A percentile compares a stretch with the other conserved stretches of the same genome.
Evolutionary conservation across 2,329 filamentous ascomycete species (phyloP).

Genomic region (Monosporascus sp.): DNA sequence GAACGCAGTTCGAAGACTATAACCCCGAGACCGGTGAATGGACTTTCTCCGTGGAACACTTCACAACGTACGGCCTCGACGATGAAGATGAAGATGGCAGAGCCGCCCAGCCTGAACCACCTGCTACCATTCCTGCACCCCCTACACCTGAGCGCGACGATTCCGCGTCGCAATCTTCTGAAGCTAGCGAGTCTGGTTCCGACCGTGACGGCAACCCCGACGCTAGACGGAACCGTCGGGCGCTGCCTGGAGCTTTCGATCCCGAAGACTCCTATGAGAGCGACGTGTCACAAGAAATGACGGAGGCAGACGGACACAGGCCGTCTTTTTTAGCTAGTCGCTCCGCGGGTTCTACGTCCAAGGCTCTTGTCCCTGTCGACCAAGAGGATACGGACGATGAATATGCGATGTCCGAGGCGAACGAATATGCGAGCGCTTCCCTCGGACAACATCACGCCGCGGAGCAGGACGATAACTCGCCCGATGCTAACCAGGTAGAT

Average conservation of each 20-base stretch:
- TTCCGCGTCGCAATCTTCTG: conserved; percentile 16
- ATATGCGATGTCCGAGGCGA: conserved; percentile 68
- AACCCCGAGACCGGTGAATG: conserved; percentile 75
- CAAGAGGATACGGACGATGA: conserved; percentile 67
- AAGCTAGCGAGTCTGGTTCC: conserved; percentile 33
- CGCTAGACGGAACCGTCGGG: conserved; percentile 41
- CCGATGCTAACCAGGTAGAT: conserved; percentile 41
- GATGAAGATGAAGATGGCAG: conserved; percentile 68
- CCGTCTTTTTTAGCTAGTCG: conserved; percentile 91
- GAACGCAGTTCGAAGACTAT: conserved; percentile 80
- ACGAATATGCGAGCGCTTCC: conserved; percentile 75
- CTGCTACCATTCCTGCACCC: conserved; percentile 17
- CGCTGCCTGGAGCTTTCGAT: conserved; percentile 78
- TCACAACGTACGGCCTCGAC: conserved; percentile 88
- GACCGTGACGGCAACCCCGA: conserved; percentile 52
- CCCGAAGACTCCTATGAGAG: conserved; percentile 50
- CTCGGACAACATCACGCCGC: conserved; percentile 67
- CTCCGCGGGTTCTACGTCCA: conserved; percentile 75
- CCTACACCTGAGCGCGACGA: conserved; percentile 11
- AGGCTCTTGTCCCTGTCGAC: conserved; percentile 52
- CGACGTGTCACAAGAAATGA: conserved; percentile 39
- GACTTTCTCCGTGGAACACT: conserved; percentile 92
- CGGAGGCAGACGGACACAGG: conserved; percentile 35
- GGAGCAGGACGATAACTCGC: conserved; percentile 61
- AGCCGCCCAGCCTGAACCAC: conserved; percentile 38